These are phyloP conservation scores for Schizopora paradoxa DNA, from an alignment of 1,284 basidiomycete genomes.

Conservation along the genomic window DNA sequence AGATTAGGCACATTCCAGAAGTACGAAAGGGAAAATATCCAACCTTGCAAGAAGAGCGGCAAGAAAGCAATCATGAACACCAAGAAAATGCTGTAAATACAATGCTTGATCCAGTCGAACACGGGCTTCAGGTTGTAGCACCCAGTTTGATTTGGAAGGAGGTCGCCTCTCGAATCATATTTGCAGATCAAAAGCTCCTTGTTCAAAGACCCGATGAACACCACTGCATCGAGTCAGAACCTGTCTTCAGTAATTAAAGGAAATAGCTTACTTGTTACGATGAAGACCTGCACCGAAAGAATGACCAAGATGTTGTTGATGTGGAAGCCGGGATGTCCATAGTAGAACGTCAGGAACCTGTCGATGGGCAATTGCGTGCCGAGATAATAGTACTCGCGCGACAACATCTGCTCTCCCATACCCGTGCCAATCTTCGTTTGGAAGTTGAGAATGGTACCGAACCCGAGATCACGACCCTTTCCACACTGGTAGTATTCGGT, in stretches of 20 bases:
- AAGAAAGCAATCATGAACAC: slow-evolving; percentile 95
- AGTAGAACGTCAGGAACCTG: slow-evolving; percentile 99
- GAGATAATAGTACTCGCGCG: slow-evolving; percentile 98
- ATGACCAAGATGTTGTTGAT: slow-evolving; percentile 99
- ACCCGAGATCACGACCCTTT: slow-evolving; percentile 97
- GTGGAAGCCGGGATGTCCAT: slow-evolving; percentile 99
- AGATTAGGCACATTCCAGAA: slow-evolving; percentile 13
- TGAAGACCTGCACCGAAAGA: slow-evolving; percentile 88
- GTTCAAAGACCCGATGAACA: slow-evolving; percentile 89
- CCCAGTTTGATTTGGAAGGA: slow-evolving; percentile 70
- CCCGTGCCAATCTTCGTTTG: slow-evolving; percentile 99
- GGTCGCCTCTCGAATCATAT: slow-evolving; percentile 67
- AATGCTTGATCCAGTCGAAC: slow-evolving; percentile 89
- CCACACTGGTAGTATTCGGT: slow-evolving; percentile 99
- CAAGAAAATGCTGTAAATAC: slow-evolving; percentile 94
- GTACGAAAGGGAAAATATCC: slow-evolving; percentile 19
- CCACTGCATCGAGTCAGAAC: slow-evolving; percentile 46
- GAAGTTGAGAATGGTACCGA: slow-evolving; percentile 99
- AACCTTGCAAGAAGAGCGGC: slow-evolving; percentile 90
- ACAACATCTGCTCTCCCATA: slow-evolving; percentile 99
- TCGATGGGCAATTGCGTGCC: slow-evolving; percentile 99
- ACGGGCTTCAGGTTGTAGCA: slow-evolving; percentile 90
- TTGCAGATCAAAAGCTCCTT: slow-evolving; percentile 73
- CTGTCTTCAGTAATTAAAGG: slow-evolving; percentile 11
- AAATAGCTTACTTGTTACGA: slow-evolving; percentile 65